Conservation (phyloP, 2,329 filamentous ascomycete genomes). For the Penicillium nordicum region DNA sequence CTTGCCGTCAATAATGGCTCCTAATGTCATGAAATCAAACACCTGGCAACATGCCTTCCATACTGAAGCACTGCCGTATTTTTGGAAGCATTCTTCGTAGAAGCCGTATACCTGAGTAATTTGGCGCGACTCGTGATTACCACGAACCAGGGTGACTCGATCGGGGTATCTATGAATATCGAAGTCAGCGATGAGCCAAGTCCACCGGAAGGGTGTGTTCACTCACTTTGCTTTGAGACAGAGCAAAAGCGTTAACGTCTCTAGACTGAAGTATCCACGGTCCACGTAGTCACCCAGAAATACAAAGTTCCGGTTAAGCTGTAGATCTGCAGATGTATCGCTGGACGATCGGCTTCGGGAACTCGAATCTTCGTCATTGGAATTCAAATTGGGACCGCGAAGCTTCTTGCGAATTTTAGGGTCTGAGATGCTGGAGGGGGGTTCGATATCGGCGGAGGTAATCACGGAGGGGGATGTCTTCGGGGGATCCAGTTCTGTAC, state of each 20-base stretch:
- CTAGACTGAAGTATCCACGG: conserved; percentile 69
- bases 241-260: conserved; percentile 69
- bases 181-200: not conserved
- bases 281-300: conserved; percentile 73
- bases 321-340: conserved; percentile 27
- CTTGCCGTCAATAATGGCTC: conserved; percentile 75
- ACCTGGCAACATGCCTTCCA: conserved; percentile 98
- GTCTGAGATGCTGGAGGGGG: conserved; percentile 81
- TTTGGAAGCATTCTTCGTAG: conserved; percentile 93
- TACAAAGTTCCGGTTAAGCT: conserved; percentile 66
- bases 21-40: conserved; percentile 92
- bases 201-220: not conserved
- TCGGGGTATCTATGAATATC: conserved; percentile 69
- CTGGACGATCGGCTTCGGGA: conserved; percentile 30
- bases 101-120: conserved; percentile 98
- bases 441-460: conserved; percentile 86
- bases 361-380: conserved; percentile 32
- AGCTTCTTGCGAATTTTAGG: conserved; percentile 85
- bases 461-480: conserved; percentile 71
- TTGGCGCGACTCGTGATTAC: conserved; percentile 93
- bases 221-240: conserved; percentile 67
- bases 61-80: conserved; percentile 94
- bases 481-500: conserved; percentile 66
- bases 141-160: conserved; percentile 91
- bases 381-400: conserved; percentile 44